Evolutionary conservation across 2,329 filamentous ascomycete genomes (phyloP).

Genomic region (Diaporthe nobilis): DNA sequence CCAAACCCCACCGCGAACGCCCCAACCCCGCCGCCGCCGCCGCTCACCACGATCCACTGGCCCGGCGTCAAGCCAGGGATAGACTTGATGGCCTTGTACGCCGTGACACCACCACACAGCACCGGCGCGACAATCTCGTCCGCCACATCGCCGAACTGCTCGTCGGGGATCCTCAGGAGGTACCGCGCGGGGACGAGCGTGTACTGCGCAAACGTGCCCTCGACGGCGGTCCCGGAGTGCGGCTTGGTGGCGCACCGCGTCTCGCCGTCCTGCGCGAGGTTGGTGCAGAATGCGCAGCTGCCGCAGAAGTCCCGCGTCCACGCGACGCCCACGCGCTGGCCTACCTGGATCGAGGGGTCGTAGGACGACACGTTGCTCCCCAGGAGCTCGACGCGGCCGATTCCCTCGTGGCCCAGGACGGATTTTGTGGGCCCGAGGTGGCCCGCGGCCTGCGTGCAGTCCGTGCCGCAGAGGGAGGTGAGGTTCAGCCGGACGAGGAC

Average conservation of each 20-base stretch:
- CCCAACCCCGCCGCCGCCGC: conserved; percentile 58
- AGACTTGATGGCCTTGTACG: conserved; percentile 57
- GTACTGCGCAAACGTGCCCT: conserved; percentile 59
- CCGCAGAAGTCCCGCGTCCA: conserved; percentile 57
- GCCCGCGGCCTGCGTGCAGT: conserved; percentile 55
- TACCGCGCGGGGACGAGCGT: conserved; percentile 54
- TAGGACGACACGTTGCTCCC: conserved; percentile 51
- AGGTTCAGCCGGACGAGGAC: conserved; percentile 53
- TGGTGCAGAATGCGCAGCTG: conserved; percentile 49
- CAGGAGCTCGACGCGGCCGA: conserved; percentile 55
- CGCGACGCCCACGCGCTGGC: conserved; percentile 55
- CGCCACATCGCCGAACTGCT: conserved; percentile 46
- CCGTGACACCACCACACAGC: conserved; percentile 60
- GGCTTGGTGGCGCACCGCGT: conserved; percentile 52
- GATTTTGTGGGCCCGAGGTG: conserved; percentile 52
- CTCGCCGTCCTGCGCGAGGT: conserved; percentile 51
- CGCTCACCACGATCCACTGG: conserved; percentile 54
- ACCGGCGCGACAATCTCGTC: conserved; percentile 58
- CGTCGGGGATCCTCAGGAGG: conserved; percentile 48
- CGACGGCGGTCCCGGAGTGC: conserved; percentile 51
- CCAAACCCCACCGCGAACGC: conserved; percentile 56
- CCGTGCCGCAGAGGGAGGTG: conserved; percentile 57
- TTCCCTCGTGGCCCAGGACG: conserved; percentile 61
- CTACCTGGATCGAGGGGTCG: conserved; percentile 47
- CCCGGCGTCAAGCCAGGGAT: conserved; percentile 49